These are phyloP conservation scores for Artemisia tridentata DNA, from an alignment of 129 eudicot genomes.

Conservation along the genomic window DNA sequence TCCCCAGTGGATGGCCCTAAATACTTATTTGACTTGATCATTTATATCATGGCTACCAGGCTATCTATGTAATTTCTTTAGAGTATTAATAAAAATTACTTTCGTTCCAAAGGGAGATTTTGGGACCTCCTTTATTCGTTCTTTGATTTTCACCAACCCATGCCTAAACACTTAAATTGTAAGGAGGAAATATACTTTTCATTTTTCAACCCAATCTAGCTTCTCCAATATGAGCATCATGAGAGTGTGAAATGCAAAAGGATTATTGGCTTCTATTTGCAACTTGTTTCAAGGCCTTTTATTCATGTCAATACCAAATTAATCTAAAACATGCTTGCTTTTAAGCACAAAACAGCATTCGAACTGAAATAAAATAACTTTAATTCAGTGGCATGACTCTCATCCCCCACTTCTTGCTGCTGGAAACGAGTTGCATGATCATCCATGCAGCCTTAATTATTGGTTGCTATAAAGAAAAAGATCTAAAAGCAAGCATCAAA, in stretches of 20 bases:
- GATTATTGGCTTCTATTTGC: slow-evolving; percentile 33
- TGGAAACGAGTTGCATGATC: slow-evolving; percentile 49
- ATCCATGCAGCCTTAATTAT: slow-evolving; percentile 40
- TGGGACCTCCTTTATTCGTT: slow-evolving; percentile 13
- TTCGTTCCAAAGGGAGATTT: slow-evolving; percentile 11
- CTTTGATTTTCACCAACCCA: slow-evolving; percentile 15
- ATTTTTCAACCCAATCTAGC: slow-evolving; percentile 17
- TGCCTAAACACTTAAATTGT: background rate
- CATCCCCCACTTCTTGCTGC: slow-evolving; percentile 45
- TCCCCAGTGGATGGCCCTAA: slow-evolving; percentile 39
- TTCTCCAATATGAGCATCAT: slow-evolving; percentile 20
- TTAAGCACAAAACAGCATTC: slow-evolving; percentile 30
- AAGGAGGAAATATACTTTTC: background rate
- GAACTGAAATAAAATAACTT: slow-evolving; percentile 30
- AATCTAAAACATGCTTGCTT: slow-evolving; percentile 17
- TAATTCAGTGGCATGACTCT: slow-evolving; percentile 46
- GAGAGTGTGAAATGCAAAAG: background rate
- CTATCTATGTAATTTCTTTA: slow-evolving; percentile 17
- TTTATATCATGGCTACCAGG: slow-evolving; percentile 3
- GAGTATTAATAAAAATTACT: slow-evolving; percentile 13
- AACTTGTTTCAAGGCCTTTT: slow-evolving; percentile 31
- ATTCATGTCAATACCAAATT: slow-evolving; percentile 22
- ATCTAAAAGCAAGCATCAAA: slow-evolving; percentile 40
- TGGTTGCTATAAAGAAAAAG: slow-evolving; percentile 35
- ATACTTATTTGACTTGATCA: slow-evolving; percentile 34